Evolutionary conservation across 164 flowering plant genomes (phyloP).

Genomic region (Taxillus chinensis): DNA sequence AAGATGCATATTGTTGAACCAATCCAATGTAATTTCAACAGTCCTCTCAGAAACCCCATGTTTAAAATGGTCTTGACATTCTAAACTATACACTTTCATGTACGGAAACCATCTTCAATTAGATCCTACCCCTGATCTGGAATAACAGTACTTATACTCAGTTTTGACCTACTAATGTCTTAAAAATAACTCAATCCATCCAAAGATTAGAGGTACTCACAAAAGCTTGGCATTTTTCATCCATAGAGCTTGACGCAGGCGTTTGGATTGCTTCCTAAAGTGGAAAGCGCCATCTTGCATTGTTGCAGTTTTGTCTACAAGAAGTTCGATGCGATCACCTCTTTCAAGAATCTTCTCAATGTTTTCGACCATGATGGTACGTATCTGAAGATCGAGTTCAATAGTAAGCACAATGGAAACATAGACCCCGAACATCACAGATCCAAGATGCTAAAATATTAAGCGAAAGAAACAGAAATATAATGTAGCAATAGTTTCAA

Average conservation of each 20-base stretch:
- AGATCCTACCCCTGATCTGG: too few species aligned
- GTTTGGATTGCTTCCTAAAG: slow-evolving; percentile 86
- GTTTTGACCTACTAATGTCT: too few species aligned
- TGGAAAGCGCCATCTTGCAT: slow-evolving; percentile 96
- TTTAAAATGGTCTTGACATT: too few species aligned
- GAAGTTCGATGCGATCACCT: slow-evolving; percentile 93
- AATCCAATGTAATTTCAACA: too few species aligned
- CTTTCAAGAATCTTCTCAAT: slow-evolving; percentile 92
- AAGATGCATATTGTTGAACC: too few species aligned
- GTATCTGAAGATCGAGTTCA: slow-evolving; percentile 39
- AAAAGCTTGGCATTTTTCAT: slow-evolving; percentile 93
- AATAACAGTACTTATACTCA: too few species aligned
- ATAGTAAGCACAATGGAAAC: slow-evolving; percentile 6
- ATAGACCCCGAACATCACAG: neutral
- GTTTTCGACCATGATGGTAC: slow-evolving; percentile 92
- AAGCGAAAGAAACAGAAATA: too few species aligned
- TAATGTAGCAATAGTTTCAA: too few species aligned
- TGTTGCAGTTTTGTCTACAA: slow-evolving; percentile 92
- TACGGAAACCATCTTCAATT: too few species aligned
- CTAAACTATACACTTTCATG: too few species aligned
- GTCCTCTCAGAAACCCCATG: too few species aligned
- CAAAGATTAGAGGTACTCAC: slow-evolving; percentile 36
- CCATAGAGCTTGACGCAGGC: slow-evolving; percentile 86
- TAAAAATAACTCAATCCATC: too few species aligned
- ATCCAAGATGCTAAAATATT: neutral